Evolutionary conservation across 176 grass and related monocot genomes (phyloP).

Genomic region (Ensete ventricosum): DNA sequence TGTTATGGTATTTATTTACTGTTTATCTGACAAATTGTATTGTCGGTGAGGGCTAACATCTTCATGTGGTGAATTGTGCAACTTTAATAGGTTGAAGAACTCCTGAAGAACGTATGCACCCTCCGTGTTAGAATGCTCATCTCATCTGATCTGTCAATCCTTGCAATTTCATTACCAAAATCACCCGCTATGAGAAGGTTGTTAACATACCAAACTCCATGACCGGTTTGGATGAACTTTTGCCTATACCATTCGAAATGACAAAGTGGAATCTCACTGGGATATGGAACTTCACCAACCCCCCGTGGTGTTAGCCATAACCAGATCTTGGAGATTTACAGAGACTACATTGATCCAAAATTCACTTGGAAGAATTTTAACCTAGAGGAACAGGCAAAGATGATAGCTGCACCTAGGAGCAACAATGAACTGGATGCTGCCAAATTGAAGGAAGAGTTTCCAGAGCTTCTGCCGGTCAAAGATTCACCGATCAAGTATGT

Average conservation of each 20-base stretch:
- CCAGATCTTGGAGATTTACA: conserved; percentile 78
- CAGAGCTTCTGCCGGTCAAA: conserved; percentile 67
- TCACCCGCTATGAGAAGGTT: conserved; percentile 63
- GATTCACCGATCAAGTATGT: conserved; percentile 59
- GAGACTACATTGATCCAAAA: conserved; percentile 57
- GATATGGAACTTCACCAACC: conserved; percentile 90
- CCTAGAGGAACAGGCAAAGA: conserved; percentile 75
- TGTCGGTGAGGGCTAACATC: not conserved
- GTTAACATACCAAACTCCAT: conserved; percentile 80
- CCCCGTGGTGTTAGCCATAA: conserved; percentile 88
- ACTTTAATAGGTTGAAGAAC: conserved; percentile 41
- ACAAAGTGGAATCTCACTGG: conserved; percentile 74
- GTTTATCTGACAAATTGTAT: not conserved
- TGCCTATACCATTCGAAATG: conserved; percentile 85
- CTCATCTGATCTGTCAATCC: conserved; percentile 72
- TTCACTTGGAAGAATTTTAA: conserved; percentile 83
- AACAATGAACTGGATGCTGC: conserved; percentile 68
- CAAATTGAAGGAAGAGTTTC: conserved; percentile 60
- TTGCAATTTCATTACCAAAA: conserved; percentile 85
- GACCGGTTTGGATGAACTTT: conserved; percentile 76
- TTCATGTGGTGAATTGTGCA: not conserved
- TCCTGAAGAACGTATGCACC: conserved; percentile 64
- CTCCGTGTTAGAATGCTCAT: conserved; percentile 85
- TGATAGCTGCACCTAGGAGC: conserved; percentile 77
- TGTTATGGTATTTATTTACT: not conserved